Evolutionary conservation across 768 basidiomycete genomes (phyloP).

Genomic region (Hortiboletus campestris): DNA sequence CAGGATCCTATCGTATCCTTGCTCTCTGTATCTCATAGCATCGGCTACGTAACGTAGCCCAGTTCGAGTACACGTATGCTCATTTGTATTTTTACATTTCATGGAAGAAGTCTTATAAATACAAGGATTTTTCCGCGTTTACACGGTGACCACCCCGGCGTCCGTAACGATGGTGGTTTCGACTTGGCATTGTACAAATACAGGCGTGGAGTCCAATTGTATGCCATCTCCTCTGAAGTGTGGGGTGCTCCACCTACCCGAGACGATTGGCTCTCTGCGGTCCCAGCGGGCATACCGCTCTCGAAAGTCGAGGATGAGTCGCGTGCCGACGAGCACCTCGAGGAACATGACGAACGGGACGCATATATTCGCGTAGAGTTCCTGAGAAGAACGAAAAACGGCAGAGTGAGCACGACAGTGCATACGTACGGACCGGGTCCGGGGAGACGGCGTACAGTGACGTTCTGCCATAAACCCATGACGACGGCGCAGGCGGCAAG

Average conservation of each 20-base stretch:
- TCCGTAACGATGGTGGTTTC: constrained; percentile 20
- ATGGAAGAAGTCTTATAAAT: constrained; percentile 4
- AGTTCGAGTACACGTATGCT: neutral
- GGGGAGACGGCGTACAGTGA: constrained; percentile 18
- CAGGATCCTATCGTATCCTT: constrained; percentile 10
- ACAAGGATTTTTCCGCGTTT: neutral
- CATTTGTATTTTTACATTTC: constrained; percentile 20
- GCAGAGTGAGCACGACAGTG: neutral
- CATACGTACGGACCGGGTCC: neutral
- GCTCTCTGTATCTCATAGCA: constrained; percentile 9
- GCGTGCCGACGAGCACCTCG: constrained; percentile 30
- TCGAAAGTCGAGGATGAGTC: constrained; percentile 32
- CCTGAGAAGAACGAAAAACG: constrained; percentile 7
- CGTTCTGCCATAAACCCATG: constrained; percentile 26
- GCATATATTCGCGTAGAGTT: constrained; percentile 29
- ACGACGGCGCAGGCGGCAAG: constrained; percentile 23
- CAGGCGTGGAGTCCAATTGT: neutral
- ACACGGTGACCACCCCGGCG: neutral
- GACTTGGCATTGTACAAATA: constrained; percentile 13
- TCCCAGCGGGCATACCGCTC: constrained; percentile 26
- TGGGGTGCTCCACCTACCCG: constrained; percentile 14
- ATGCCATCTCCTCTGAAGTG: constrained; percentile 10
- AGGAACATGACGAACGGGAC: constrained; percentile 32
- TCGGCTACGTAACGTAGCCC: constrained; percentile 6
- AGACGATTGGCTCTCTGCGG: neutral